Base-by-base conservation (phyloP, 805 yeast species). In the Wickerhamiella allomyrinae region DNA sequence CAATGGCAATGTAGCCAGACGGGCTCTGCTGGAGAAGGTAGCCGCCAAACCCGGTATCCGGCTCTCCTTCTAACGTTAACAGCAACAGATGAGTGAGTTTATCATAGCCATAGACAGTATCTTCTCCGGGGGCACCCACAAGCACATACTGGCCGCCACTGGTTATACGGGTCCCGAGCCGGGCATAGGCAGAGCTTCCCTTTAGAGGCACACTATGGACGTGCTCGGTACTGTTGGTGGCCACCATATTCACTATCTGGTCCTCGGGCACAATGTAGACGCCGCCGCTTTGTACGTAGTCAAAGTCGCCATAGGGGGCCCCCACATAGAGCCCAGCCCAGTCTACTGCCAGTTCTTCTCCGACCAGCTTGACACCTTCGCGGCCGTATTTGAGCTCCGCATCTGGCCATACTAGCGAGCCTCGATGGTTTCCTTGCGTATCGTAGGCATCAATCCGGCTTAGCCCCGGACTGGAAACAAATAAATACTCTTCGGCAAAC, bases 391-490 rank as follows among this genome's bases (percentile, higher is more conserved):
- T 34, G 11, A 52, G 39, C 8, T 53, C 38, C 7, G 68, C 45
- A 19, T 47, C 43, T 20, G 48, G 40, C 61, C 61, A 23, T 21
- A 38, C 11, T 61, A 57, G 1, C 52, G 60, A 14, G 60, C 49
- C 29, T 56, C 29, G 20, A 45, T 54, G n/a, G 33, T 47, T 22
- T 3, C 50, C 48, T 3, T 49, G 45, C 21, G 53, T 49, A 11
- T 52, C 48, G 45, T 57, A 71, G 6, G 74, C 43, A 37, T 65
- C 63, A 1, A 77, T 39, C 1, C 51, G 46, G 3, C 76, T 71
- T 0, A 53, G 33, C 0, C 82, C 81, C 0, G 82, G 80, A 41
- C 70, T 67, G 1, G 74, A 55, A 3, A 73, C 63, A 0, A 69
- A 63, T 7, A 76, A 53, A 39, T 64, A 62, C 8, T 67, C 61